These are phyloP conservation scores for Silybum marianum DNA, from an alignment of 129 eudicot species.

Conservation along the genomic window DNA sequence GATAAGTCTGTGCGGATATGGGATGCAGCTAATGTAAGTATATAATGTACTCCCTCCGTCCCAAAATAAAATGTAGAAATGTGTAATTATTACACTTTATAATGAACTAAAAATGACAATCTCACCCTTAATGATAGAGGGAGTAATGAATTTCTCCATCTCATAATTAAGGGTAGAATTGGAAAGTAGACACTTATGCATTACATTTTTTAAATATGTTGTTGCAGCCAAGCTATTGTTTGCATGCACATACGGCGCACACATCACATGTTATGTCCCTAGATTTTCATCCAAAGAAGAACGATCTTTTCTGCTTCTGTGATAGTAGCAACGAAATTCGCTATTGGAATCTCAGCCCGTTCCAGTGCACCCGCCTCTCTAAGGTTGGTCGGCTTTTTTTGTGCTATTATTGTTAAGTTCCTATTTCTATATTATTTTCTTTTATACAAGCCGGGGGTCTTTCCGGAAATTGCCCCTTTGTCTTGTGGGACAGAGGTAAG, in stretches of 20 bases:
- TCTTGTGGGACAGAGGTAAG: neutral
- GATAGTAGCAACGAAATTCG: slow-evolving; percentile 85
- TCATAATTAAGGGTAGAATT: neutral
- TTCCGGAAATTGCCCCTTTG: neutral
- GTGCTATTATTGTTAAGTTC: neutral
- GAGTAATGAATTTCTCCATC: neutral
- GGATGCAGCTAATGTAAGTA: slow-evolving; percentile 96
- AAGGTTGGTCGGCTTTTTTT: slow-evolving; percentile 55
- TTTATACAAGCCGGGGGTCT: neutral
- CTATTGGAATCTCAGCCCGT: slow-evolving; percentile 90
- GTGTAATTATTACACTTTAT: neutral
- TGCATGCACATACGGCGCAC: slow-evolving; percentile 80
- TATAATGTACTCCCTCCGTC: neutral
- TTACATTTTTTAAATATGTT: slow-evolving; percentile 9
- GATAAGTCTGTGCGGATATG: slow-evolving; percentile 88
- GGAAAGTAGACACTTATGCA: neutral
- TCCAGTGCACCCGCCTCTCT: slow-evolving; percentile 73
- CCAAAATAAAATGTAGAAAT: neutral
- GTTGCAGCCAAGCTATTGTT: slow-evolving; percentile 88
- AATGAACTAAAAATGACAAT: neutral
- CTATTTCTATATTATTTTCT: neutral
- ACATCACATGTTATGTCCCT: slow-evolving; percentile 82
- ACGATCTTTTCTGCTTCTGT: slow-evolving; percentile 87
- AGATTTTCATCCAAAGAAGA: slow-evolving; percentile 98
- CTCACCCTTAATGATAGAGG: neutral